These are phyloP conservation scores for Rubia tinctorum DNA, from an alignment of 305 asterid species.

Conservation along the genomic window DNA sequence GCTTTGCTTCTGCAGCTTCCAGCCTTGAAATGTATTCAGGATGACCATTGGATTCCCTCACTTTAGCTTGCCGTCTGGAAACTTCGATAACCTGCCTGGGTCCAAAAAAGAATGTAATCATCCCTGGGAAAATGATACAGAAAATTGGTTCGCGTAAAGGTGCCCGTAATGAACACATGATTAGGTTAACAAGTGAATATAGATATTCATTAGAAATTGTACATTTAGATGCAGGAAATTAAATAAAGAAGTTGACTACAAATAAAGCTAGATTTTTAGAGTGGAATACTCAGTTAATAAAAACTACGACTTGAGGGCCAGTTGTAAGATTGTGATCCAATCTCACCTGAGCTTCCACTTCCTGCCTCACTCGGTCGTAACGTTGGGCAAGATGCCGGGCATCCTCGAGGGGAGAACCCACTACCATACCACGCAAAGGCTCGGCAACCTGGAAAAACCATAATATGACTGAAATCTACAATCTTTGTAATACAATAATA, in stretches of 20 bases:
- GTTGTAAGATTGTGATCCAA: background rate
- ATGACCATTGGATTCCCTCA: constrained; percentile 86
- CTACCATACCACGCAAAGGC: constrained; percentile 97
- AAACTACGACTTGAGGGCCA: background rate
- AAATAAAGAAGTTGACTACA: background rate
- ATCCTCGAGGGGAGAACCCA: constrained; percentile 99
- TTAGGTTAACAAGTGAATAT: no score
- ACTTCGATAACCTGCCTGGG: constrained; percentile 95
- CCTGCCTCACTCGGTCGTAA: constrained; percentile 97
- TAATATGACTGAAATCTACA: constrained; percentile 1
- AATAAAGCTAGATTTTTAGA: background rate
- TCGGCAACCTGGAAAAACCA: constrained; percentile 68
- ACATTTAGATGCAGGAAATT: background rate
- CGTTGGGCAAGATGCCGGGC: constrained; percentile 99
- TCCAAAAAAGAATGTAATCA: constrained; percentile 29
- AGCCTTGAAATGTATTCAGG: constrained; percentile 93
- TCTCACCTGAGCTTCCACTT: constrained; percentile 89
- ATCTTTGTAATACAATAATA: background rate
- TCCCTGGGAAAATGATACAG: constrained; percentile 8
- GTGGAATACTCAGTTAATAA: background rate
- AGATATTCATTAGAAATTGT: background rate
- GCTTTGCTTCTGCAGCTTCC: constrained; percentile 85
- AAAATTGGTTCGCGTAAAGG: background rate
- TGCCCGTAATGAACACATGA: background rate
- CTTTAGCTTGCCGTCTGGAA: constrained; percentile 79